Base-by-base conservation (phyloP, 805 yeast species). In the Hanseniaspora singularis region DNA sequence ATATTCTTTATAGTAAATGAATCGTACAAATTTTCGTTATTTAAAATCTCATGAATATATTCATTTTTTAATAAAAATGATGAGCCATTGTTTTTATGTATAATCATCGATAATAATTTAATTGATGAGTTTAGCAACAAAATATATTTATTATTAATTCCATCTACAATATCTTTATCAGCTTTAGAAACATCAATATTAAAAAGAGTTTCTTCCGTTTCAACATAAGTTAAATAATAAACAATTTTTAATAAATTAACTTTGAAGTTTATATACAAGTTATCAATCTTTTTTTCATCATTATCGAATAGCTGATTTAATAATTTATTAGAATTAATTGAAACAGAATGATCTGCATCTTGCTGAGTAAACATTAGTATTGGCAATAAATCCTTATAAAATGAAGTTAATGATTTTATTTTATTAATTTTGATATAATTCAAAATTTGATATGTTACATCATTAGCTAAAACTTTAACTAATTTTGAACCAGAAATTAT, bases 321-420 rank as follows among this genome's bases (percentile, higher is more conserved):
- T 10, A 74, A 65, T 10, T 64, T 60, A 16, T 56, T 54, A 14
- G 86, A 73, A 0, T 76, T 60, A 26, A 61, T 64, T 0, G 80
- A 64, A 0, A 81, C 89, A 1, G 70, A 51, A 38, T 76, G 60
- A 53, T 88, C 96, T 2, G 70, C 56, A 55, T 89, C 97, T 57
- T 69, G 81, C 2, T 71, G 55, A 0, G 94, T 94, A 23, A 76
- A 68, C 4, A 88, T 55, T 77, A 94, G 76, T 1, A 80, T 63
- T 0, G 94, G 92, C n/a, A 44, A 23, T 26, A 44, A 24, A 24
- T 44, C 48, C 12, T 44, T 38, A 14, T 30, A 37, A 18, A 37
- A 34, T 3, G 46, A 30, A 7, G 85, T 68, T 0, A 82, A 70
- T 52, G 81, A 81, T 50, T 76, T 77, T 51, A 89, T 81, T 53